Base-by-base conservation (phyloP, 1,139 yeast genomes). In the Kodamaea arcana region DNA sequence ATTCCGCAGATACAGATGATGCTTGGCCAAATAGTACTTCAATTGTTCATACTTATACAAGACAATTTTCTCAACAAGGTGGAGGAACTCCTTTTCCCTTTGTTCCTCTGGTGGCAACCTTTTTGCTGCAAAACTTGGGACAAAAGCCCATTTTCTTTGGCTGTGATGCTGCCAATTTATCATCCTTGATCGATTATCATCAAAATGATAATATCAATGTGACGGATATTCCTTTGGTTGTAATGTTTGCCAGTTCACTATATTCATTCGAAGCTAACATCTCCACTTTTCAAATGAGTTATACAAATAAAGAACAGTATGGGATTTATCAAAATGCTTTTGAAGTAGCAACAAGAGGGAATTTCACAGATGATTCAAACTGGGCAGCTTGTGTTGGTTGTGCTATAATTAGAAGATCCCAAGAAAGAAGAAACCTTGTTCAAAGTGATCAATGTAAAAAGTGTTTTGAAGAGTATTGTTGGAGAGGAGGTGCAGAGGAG, bases 21-120 rank as follows among this genome's bases (percentile, higher is more conserved):
- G 60, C 56, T 40, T 84, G 92, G 87, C 95, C 95, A 27, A 75
- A 82, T 51, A 95, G 95, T 34, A 60, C 83, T 1, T 76, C 95
- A 0, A 55, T 86, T 32, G 73, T 75, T 20, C 62, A 67, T 23
- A 73, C 83, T 1, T 76, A 70, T 45, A 47, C 58, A 35, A 62
- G 83, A 31, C 81, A 75, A 49, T 72, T 71, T 43, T 48, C 57
- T 6, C 45, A 47, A 2, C 76, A 63, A 43, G 73, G 73, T 3
- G 53, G 52, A 32, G 69, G 67, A 4, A 30, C 65, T 1, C 68
- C 69, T 2, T 59, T 68, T 45, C 75, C 75, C 2, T 58, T 52
- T 41, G 71, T 62, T 6, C 75, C 75, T 9, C 54, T 54, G 25
- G 52, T 48, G 0, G 45, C 48, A 8, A 52, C 52, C 7, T 67